Evolutionary conservation across 768 basidiomycete genomes (phyloP), one percentile per base, ranked within the genome.

Genomic region (Cyclocybe aegerita): DNA sequence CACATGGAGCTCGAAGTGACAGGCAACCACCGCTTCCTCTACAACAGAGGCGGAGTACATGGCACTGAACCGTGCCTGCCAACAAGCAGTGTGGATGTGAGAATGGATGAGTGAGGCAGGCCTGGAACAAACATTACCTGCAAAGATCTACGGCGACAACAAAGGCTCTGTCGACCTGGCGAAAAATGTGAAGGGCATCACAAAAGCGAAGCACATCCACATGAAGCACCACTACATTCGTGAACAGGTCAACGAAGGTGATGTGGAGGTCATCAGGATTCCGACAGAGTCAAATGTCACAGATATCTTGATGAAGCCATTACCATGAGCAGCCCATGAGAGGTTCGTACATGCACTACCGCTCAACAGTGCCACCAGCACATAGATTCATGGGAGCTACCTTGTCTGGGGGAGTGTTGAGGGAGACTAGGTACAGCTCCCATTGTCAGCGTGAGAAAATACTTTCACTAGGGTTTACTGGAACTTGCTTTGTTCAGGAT

Each of bases 61-160:
- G 41, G 47, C 34, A 53, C 60, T n/a, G 54, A 65, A 2, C 56
- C 55, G 30, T 74, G 70, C 3, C 1, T 50, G 57, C 11, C 49
- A 61, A 31, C 60, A 71, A 39, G 49, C 58, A 1, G 33, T 61
- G 1, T 73, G 65, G 68, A 54, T 70, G 38, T 29, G 51, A 5
- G 53, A 53, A 4, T 43, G 70, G 2, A 35, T 72, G 1, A 4
- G 41, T 0, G 67, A 68, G 43, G 30, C 65, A n/a, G 59, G 58
- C 3, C 43, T 47, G 17, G 34, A 42, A 0, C 15, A 38, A 3
- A 9, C 9, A 7, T 10, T 8, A 2, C 50, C 62, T 4, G 49
- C 53, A 4, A 37, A 50, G 39, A 33, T 46, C 3, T 47, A 2
- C 16, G 39, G 48, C 12, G 48, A 40, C 11, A 40, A 49, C 32